Conservation (phyloP, 2,329 filamentous ascomycete species). For the Nothopassalora personata region DNA sequence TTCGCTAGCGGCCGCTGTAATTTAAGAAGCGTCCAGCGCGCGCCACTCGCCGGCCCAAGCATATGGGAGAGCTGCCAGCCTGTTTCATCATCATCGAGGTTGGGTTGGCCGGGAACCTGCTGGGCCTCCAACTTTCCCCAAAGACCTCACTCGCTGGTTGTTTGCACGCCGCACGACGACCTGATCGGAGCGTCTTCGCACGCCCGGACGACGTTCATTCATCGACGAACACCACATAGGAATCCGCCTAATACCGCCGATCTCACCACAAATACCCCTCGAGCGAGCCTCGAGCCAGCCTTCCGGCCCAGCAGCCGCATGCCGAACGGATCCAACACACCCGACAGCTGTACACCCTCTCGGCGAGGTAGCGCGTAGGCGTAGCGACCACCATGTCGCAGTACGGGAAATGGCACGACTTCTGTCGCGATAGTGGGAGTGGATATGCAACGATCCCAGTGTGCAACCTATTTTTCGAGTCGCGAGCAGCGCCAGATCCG, state of each 20-base stretch:
- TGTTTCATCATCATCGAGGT: not conserved
- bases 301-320: not conserved
- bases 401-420: slow-evolving; percentile 39
- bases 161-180: not conserved
- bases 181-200: not conserved
- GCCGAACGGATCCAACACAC: not conserved
- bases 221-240: not conserved
- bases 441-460: slow-evolving; percentile 34
- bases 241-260: not conserved
- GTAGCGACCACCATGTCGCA: slow-evolving; percentile 18
- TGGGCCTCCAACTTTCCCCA: not conserved
- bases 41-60: not conserved
- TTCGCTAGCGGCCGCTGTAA: slow-evolving; percentile 1
- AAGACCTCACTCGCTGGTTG: not conserved
- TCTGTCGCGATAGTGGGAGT: slow-evolving; percentile 47
- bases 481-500: slow-evolving; percentile 56
- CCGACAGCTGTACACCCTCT: not conserved
- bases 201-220: slow-evolving; percentile 1
- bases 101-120: not conserved
- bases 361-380: not conserved
- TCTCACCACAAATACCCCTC: not conserved
- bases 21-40: not conserved
- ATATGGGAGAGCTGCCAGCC: not conserved
- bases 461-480: slow-evolving; percentile 59
- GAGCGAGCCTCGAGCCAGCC: not conserved